Percentiles rank a stretch among this genome's conserved stretches.
phyloP scores from a whole-genome alignment of 805 yeast species.

The Metschnikowia cubensis region DNA sequence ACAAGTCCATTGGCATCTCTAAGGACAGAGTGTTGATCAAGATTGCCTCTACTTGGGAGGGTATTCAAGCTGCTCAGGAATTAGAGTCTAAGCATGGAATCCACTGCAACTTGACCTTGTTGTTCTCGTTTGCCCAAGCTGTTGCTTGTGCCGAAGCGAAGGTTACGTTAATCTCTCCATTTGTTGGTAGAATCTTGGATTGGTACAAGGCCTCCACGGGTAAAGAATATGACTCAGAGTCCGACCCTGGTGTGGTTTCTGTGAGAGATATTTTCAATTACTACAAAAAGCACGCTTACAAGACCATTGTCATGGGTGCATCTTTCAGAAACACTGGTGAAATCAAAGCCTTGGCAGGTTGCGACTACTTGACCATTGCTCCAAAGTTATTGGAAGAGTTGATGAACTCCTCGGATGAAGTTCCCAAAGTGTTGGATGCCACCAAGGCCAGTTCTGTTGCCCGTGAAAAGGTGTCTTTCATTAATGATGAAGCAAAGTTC shows the following conservation, averaged over 20 bases:
- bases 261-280: slow-evolving; percentile 90
- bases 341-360: slow-evolving; percentile 94
- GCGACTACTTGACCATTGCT: slow-evolving; percentile 92
- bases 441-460: slow-evolving; percentile 47
- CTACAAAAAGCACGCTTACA: slow-evolving; percentile 95
- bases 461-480: slow-evolving; percentile 61
- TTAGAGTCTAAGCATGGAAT: slow-evolving; percentile 86
- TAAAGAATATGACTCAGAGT: slow-evolving; percentile 65
- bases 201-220: slow-evolving; percentile 97
- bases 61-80: slow-evolving; percentile 97
- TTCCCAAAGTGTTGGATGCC: slow-evolving; percentile 80
- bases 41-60: slow-evolving; percentile 98
- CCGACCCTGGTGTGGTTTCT: slow-evolving; percentile 95
- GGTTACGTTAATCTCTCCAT: slow-evolving; percentile 95
- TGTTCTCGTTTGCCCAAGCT: slow-evolving; percentile 95
- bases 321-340: slow-evolving; percentile 97
- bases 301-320: slow-evolving; percentile 99
- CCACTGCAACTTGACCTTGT: slow-evolving; percentile 91
- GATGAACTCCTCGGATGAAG: slow-evolving; percentile 67
- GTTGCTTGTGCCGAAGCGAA: slow-evolving; percentile 98
- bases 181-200: slow-evolving; percentile 98
- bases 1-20: slow-evolving; percentile 76
- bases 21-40: slow-evolving; percentile 93
- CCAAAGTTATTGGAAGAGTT: slow-evolving; percentile 90
- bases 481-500: slow-evolving; percentile 85